These are phyloP conservation scores for Diplocarpon rosae DNA, from an alignment of 2,329 filamentous ascomycete genomes.

Conservation along the genomic window DNA sequence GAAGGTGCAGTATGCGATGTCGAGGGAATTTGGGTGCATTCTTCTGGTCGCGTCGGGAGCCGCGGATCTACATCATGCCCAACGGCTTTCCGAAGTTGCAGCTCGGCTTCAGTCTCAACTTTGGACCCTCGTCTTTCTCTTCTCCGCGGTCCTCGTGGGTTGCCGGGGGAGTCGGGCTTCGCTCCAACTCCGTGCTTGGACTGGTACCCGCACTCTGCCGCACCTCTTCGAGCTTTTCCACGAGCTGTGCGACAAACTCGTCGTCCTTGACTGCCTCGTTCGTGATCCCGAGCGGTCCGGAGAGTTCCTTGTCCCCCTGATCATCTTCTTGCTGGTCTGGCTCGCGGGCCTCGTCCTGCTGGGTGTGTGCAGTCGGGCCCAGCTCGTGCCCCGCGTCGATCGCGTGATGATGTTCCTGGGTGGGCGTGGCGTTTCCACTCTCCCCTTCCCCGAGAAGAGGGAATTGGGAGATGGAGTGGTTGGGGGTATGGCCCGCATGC, in stretches of 20 bases:
- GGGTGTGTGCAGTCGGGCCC: too few species aligned
- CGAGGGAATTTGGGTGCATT: too few species aligned
- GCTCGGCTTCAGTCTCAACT: constrained; percentile 20
- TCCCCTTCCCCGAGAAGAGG: constrained; percentile 29
- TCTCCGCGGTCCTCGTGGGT: constrained; percentile 8
- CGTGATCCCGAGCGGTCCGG: constrained; percentile 20
- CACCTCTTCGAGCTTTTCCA: constrained; percentile 20
- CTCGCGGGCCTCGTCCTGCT: not conserved
- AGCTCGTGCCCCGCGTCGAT: too few species aligned
- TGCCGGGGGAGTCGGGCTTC: not conserved
- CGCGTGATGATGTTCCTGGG: constrained; percentile 15
- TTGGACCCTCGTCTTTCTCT: constrained; percentile 20
- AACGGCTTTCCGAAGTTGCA: constrained; percentile 24
- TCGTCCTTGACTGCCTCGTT: constrained; percentile 15
- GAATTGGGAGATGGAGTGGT: constrained; percentile 43
- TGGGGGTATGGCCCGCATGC: constrained; percentile 53
- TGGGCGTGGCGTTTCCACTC: constrained; percentile 23
- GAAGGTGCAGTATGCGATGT: too few species aligned
- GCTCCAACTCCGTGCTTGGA: constrained; percentile 4
- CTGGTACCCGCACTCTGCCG: constrained; percentile 11
- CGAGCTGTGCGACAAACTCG: constrained; percentile 18
- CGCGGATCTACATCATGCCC: constrained; percentile 20
- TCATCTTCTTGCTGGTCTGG: constrained; percentile 9
- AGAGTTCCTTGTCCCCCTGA: constrained; percentile 19
- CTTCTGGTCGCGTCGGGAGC: too few species aligned